These are phyloP conservation scores for Venturia carpophila DNA, from an alignment of 2,329 filamentous ascomycete species.

Conservation along the genomic window DNA sequence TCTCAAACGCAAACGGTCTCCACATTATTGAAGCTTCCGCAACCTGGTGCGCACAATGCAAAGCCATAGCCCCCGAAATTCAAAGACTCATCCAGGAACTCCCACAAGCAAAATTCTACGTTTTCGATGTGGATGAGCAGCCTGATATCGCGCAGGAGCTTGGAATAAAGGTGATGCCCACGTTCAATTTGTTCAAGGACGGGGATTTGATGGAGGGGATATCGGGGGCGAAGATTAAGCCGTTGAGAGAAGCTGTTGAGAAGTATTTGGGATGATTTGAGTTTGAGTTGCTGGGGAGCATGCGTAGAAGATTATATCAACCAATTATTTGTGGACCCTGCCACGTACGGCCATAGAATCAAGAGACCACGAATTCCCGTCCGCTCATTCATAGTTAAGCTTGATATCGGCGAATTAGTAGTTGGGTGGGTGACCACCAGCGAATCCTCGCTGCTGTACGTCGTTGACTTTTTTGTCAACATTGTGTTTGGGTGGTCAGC, in stretches of 20 bases:
- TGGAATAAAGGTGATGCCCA: slow-evolving; percentile 83
- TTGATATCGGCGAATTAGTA: too few relatives aligned
- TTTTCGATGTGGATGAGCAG: slow-evolving; percentile 83
- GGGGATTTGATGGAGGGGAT: slow-evolving; percentile 65
- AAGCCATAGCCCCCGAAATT: slow-evolving; percentile 15
- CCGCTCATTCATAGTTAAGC: too few relatives aligned
- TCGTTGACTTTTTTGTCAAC: too few relatives aligned
- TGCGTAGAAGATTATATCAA: too few relatives aligned
- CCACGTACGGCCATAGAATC: too few relatives aligned
- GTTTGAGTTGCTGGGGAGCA: too few relatives aligned
- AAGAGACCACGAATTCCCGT: too few relatives aligned
- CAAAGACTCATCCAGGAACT: background rate
- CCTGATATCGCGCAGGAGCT: slow-evolving; percentile 68
- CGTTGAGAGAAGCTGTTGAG: slow-evolving; percentile 49
- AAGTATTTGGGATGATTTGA: slow-evolving; percentile 7
- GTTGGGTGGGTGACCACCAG: too few relatives aligned
- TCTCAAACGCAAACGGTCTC: slow-evolving; percentile 1
- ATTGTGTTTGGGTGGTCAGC: too few relatives aligned
- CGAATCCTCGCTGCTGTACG: too few relatives aligned
- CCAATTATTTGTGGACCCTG: too few relatives aligned
- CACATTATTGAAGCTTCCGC: background rate
- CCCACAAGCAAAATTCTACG: slow-evolving; percentile 61
- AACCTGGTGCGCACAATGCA: slow-evolving; percentile 14
- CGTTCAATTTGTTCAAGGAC: slow-evolving; percentile 76
- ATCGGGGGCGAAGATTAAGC: slow-evolving; percentile 70